Base-by-base conservation (phyloP, 2,329 filamentous ascomycete species). In the Phaeosphaeria sp. region DNA sequence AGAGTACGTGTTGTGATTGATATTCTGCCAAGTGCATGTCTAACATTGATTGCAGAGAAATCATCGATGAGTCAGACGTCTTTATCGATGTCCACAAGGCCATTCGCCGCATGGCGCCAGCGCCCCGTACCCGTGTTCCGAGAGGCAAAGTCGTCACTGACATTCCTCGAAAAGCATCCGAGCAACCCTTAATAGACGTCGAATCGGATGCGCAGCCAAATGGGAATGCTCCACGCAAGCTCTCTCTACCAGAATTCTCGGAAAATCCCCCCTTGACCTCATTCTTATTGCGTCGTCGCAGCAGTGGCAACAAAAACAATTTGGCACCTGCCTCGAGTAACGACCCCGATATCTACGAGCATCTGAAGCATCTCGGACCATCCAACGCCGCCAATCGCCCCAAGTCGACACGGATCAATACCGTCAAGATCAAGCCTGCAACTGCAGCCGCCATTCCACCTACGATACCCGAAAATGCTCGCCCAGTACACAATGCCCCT, bases 61-160 rank as follows among this genome's bases (percentile, higher is more conserved):
- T 98, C 64, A 96, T 99, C 62, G 95, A 99, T 75, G 95, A 99
- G 77, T 98, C 94, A 0, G 95, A 99, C 77, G 95, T 99, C 11
- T 99, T 96, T 72, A 90, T 99, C 63, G 95, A 99, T 76, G 93
- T 99, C 1, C 95, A 98, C 83, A 98, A 98, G 81, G 95, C 95
- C 21, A 97, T 99, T 66, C 88, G 95, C 56, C 91, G 95, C 52
- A 86, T 96, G 70, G 87, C 90, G 20, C 93, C 93, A 0, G 93
- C 93, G 1, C 94, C 94, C 1, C 90, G 92, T 72, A 88, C 88
- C 46, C 87, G 90, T 55, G 84, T 87, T n/a, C 84, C 83, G 20
- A 87, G 85, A 64, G 82, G 80, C 46, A 81, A 81, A 52, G 79
- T 87, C 41, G 74, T 87, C 18, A 79, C 81, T 56, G 82, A 84